Conservation (phyloP, 352 stramenopile genomes). For the Phytopythium delawarense region DNA sequence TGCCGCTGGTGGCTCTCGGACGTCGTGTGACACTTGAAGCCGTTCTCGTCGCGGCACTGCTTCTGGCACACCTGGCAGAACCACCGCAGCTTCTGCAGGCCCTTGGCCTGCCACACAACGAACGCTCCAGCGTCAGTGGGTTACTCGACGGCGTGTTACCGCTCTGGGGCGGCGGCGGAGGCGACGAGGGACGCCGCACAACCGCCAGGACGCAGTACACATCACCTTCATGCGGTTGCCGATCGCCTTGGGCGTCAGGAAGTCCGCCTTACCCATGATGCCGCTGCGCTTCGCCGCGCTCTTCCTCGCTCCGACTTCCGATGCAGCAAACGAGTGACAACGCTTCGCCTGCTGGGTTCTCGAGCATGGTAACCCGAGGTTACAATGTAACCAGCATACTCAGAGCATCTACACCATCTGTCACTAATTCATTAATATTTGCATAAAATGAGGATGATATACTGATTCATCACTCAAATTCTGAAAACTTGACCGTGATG, state of each 20-base stretch:
- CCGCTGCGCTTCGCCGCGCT: neutral
- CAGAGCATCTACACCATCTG: too few relatives aligned
- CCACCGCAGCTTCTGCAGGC: slow-evolving; percentile 98
- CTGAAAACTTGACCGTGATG: neutral
- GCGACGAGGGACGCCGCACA: neutral
- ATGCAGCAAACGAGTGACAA: neutral
- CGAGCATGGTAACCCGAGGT: too few relatives aligned
- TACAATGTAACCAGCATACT: too few relatives aligned
- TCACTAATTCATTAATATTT: neutral
- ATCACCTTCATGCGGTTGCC: slow-evolving; percentile 83
- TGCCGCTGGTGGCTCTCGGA: slow-evolving; percentile 97
- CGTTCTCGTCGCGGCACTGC: slow-evolving; percentile 99
- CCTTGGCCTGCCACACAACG: slow-evolving; percentile 70
- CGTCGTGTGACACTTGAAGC: slow-evolving; percentile 99
- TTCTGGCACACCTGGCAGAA: slow-evolving; percentile 99
- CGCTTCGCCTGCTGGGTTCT: too few relatives aligned
- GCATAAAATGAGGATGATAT: too few relatives aligned
- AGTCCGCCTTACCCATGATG: slow-evolving; percentile 81
- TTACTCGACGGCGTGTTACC: neutral
- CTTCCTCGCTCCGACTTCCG: neutral
- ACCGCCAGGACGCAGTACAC: neutral
- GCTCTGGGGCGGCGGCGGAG: neutral
- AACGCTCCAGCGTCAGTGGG: neutral
- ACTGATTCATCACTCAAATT: too few relatives aligned
- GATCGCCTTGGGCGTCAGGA: slow-evolving; percentile 84